These are phyloP conservation scores for Saururus chinensis DNA, from an alignment of 164 flowering plant species.

Conservation along the genomic window DNA sequence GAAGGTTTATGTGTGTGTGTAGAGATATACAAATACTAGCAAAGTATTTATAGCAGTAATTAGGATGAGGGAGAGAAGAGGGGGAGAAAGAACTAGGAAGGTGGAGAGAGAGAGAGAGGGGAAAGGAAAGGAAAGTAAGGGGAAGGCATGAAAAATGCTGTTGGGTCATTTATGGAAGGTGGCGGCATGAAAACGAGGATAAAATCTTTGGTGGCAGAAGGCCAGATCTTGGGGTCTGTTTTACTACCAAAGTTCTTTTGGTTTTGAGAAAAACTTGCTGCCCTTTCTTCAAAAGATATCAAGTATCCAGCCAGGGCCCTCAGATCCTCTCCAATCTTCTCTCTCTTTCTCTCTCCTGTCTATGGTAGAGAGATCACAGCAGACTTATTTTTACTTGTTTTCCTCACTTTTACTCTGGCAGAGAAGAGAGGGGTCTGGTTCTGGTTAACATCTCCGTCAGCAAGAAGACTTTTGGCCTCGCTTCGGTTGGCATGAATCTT, in stretches of 20 bases:
- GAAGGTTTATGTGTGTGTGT: background rate
- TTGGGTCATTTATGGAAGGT: slow-evolving; percentile 3
- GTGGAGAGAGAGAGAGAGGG: background rate
- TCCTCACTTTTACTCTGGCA: too few species aligned
- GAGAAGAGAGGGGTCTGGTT: too few species aligned
- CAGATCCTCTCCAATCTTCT: too few species aligned
- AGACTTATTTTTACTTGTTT: too few species aligned
- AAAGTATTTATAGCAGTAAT: background rate
- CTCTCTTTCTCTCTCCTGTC: too few species aligned
- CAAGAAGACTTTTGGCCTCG: background rate
- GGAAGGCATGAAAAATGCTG: background rate
- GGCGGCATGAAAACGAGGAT: slow-evolving; percentile 18
- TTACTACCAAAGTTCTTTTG: background rate
- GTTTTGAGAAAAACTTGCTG: background rate
- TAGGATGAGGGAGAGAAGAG: background rate
- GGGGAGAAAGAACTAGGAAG: background rate
- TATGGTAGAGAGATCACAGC: too few species aligned
- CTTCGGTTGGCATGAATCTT: background rate
- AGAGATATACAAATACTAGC: background rate
- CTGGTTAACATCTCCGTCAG: background rate
- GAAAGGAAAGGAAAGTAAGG: background rate
- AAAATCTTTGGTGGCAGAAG: slow-evolving; percentile 19
- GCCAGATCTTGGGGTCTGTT: background rate
- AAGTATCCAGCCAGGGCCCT: background rate
- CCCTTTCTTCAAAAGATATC: background rate